A percentile compares a stretch with the other conserved stretches of the same genome.
Conservation (phyloP, 2,329 filamentous ascomycete species). For the Aureobasidium sp. region DNA sequence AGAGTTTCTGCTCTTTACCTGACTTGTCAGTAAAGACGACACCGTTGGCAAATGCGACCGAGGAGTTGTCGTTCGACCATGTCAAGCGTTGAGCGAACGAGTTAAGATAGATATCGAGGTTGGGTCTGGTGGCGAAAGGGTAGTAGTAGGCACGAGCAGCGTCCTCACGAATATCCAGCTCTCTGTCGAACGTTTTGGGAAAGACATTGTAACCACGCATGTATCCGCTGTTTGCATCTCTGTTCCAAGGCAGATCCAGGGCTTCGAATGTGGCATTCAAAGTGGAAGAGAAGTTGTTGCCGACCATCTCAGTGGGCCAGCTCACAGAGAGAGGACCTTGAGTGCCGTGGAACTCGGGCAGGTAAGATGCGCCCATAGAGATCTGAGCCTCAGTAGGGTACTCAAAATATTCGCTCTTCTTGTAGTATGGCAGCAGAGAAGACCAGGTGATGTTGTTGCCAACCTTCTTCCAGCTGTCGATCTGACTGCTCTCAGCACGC, state of each 20-base stretch:
- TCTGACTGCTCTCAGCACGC: constrained; percentile 5
- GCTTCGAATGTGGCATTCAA: constrained; percentile 30
- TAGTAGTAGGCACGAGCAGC: constrained; percentile 41
- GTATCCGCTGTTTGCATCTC: constrained; percentile 34
- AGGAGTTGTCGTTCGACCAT: constrained; percentile 22
- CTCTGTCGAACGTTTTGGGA: constrained; percentile 34
- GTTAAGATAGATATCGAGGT: constrained; percentile 36
- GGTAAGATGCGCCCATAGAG: neutral
- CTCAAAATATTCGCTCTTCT: constrained; percentile 14
- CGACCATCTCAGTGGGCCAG: constrained; percentile 4
- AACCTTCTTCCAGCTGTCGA: constrained; percentile 4
- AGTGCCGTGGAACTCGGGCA: neutral
- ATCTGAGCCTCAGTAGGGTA: neutral
- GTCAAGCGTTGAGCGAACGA: constrained; percentile 33
- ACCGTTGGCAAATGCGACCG: constrained; percentile 3
- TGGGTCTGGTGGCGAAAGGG: constrained; percentile 31
- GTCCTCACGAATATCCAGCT: constrained; percentile 33
- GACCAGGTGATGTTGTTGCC: constrained; percentile 5
- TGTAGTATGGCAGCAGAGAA: constrained; percentile 15
- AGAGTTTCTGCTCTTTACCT: neutral
- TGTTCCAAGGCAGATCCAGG: constrained; percentile 30
- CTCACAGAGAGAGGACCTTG: constrained; percentile 12
- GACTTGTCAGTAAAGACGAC: neutral
- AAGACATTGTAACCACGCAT: constrained; percentile 37
- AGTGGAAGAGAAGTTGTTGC: constrained; percentile 12